Evolutionary conservation across 1,284 basidiomycete genomes (phyloP), one percentile per base, ranked within the genome.

Genomic region (Amylostereum areolatum): DNA sequence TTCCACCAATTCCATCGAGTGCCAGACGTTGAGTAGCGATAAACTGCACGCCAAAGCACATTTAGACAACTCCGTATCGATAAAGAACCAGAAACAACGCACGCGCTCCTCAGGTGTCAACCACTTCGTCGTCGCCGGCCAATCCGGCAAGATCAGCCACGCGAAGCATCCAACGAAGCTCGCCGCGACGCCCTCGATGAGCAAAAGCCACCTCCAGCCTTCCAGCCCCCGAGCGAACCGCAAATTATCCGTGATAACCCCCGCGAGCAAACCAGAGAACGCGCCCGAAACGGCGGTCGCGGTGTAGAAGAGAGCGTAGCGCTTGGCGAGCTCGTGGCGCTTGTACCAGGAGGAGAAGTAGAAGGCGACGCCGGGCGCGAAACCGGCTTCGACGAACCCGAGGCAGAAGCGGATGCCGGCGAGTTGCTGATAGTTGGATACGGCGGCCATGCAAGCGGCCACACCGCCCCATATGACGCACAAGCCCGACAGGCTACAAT

Each of bases 21-120:
- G 63, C 63, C 12, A 74, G 60, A 46, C 71, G 63, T 43, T 68
- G 65, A 12, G 66, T 60, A 18, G 70, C 70, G 9, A 74, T 65
- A 34, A 64, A 55, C 45, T 57, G 45, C 12, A 39, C n/a, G 18
- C n/a, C 12, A 3, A 49, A 31, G 30, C n/a, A 47, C 36, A 18
- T n/a, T 18, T 5, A 18, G 37, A 45, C 4, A 3, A 24, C 12
- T 33, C 44, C 24, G 36, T 24, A 18, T 30, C 7, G 7, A 24
- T 45, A 28, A n/a, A 9, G 11, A 18, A 3, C 11, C 12, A 33
- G 36, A 12, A 5, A 33, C 18, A 10, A 37, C 47, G 12, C 24
- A 55, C 54, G 24, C 60, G 61, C 55, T 74, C 71, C 43, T 69
- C 68, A 5, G 58, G 57, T 11, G 61, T 61, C 18, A 74, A 59